Base-by-base conservation (phyloP, 371 early-diverging fungal species). In the Zychaea mexicana region DNA sequence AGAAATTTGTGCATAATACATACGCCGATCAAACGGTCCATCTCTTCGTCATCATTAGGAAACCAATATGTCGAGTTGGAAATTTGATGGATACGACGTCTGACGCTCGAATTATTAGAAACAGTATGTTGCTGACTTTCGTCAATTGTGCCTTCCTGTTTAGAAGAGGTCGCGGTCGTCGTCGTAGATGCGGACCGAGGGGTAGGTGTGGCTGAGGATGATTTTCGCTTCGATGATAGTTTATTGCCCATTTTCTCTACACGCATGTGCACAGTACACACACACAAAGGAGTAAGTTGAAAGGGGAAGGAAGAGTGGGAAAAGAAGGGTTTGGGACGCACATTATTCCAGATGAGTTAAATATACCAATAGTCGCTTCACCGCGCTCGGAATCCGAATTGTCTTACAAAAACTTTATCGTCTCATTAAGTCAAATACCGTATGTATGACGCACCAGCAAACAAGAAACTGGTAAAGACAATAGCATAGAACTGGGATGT, bases 21-120 rank as follows among this genome's bases (percentile, higher is more conserved):
- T 73, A 78, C 79, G 24, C 73, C 73, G 38, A 70, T 63, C 7
- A 78, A 36, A 28, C 79, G 55, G 52, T 78, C 76, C 61, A 73
- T 68, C 45, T 78, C 79, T 63, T 75, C 72, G 32, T 73, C 67
- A n/a, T 78, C 73, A 55, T 68, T 78, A 17, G 79, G 79, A 52
- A 75, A 72, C 79, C 79, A 78, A 59, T 76, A 78, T 0, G 76
- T 55, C 8, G 75, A 73, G 45, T 63, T 67, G 13, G 64, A 45
- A 12, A 61, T 46, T 15, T 61, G 55, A 31, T 68, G 69, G 19
- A 24, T 39, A 19, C 68, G 62, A 53, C 68, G 61, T 27, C 39
- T 39, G 9, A 30, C 46, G 33, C 62, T 30, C 22, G 53, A 49
- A 3, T 49, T 10, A 19, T 12, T 49, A 6, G 49, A 49, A 49